Conservation (phyloP, 139 green algal species). For the Mesotaenium endlicherianum region DNA sequence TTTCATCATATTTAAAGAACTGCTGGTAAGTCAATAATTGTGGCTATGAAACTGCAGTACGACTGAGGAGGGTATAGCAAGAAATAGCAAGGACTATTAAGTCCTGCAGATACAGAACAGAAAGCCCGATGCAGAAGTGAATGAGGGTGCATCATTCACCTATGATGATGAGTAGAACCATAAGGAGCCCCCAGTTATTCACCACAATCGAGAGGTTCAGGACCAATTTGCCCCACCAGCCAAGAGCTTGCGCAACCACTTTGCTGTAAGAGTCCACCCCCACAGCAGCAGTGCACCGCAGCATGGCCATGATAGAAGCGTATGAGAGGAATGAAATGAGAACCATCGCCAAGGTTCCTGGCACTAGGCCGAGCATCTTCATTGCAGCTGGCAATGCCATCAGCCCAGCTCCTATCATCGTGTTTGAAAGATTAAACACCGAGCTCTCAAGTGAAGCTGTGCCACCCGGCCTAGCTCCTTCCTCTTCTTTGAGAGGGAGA, state of each 20-base stretch:
- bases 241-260: background rate
- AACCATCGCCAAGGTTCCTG: slow-evolving; percentile 1
- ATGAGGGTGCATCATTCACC: too few relatives aligned
- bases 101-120: too few relatives aligned
- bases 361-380: slow-evolving; percentile 30
- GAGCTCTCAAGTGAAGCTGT: background rate
- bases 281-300: slow-evolving; percentile 9
- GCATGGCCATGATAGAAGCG: background rate
- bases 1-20: too few relatives aligned
- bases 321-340: background rate
- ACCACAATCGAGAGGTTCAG: background rate
- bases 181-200: slow-evolving; percentile 9
- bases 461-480: background rate
- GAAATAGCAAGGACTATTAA: too few relatives aligned
- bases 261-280: background rate
- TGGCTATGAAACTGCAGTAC: too few relatives aligned
- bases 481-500: too few relatives aligned
- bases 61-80: too few relatives aligned
- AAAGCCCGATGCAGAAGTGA: too few relatives aligned
- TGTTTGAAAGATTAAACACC: slow-evolving; percentile 16
- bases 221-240: background rate
- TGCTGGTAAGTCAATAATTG: too few relatives aligned
- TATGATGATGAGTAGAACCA: slow-evolving; percentile 16
- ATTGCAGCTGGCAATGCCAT: slow-evolving; percentile 11
- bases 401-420: slow-evolving; percentile 9